Evolutionary conservation across 1,284 basidiomycete genomes (phyloP), one percentile per base, ranked within the genome.

Genomic region (Ustilago xerochloae): DNA sequence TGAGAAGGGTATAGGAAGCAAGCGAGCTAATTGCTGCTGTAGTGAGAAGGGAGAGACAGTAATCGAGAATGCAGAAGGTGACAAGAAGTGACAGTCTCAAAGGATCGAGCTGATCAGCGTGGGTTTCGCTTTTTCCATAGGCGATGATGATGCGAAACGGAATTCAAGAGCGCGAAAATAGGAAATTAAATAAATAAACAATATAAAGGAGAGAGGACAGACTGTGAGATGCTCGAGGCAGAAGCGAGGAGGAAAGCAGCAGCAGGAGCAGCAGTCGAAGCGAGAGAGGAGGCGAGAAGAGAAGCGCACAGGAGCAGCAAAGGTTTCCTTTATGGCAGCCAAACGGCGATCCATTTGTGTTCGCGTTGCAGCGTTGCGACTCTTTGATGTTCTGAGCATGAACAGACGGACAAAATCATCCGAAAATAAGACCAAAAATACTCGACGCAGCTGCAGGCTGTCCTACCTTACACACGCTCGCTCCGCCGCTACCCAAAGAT

Each of bases 31-130:
- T 26, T 15, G 22, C 22, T 13, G 32, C 22, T 24, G 22, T 24
- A 43, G 24, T 9, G 38, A 41, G 38, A 13, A 10, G 26, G 29
- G 50, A 29, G 50, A 9, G 28, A 29, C 35, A 53, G 51, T 22
- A 32, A 53, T 30, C n/a, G 24, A 16, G 8, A 48, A 18, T 9
- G 10, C 28, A 48, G 30, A 24, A 13, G 12, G 32, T 46, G 46
- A 52, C 32, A n/a, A 43, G n/a, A 39, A 58, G 38, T 38, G 62
- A 51, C 55, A 58, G 57, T 46, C 12, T 54, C 47, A 54, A 36
- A 33, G 33, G 63, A 66, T 66, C 63, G 63, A 66, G 63, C 58
- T 66, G 63, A 66, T 66, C 53, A 33, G 53, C 53, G 57, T 43
- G 51, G n/a, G 39, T 43, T 38, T n/a, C 41, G 51, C 43, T 33